Base-by-base conservation (phyloP, 148 eudicot species). In the Persicaria tinctoria region DNA sequence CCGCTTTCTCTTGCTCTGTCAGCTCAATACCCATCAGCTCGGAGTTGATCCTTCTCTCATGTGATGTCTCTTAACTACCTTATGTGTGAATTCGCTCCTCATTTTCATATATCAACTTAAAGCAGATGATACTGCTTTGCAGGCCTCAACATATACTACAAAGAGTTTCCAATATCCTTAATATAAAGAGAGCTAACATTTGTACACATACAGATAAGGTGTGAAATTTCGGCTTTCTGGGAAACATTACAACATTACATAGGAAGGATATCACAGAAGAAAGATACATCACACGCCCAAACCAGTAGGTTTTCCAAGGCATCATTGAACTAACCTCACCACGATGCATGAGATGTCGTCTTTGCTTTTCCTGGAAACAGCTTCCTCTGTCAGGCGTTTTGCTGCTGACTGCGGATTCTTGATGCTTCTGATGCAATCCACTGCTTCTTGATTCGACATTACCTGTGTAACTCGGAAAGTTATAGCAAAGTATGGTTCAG, bases 261-360 rank as follows among this genome's bases (percentile, higher is more conserved):
- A 41, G 13, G 47, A 66, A 41, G n/a, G 44, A 66, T 66, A 13
- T 41, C 70, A 66, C 47, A 64, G 17, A 12, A 5, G 18, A 13
- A 66, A 41, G 44, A 66, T 66, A 66, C 18, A 66, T 66, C 8
- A 13, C n/a, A 44, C 17, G 10, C 14, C 44, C 44, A 66, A 66
- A 66, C 17, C 18, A 4, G 48, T 4, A 66, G 16, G 14, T 66
- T 47, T 66, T 66, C 47, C 1, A 38, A 59, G 70, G 48, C 70
- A 13, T 66, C 48, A 66, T 66, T 66, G 70, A 47, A 44, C 49
- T 72, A 93, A 89, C 79, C 80, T 90, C 38, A 91, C 92, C 69
- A 93, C 98, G 20, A 93, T 86, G 85, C 98, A 91, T 12, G 98
- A 93, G 46, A 93, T 89, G 74, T 93, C 98, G 81, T 93, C 98